A percentile compares a stretch with the other conserved stretches of the same genome.
These are phyloP conservation scores for Amaranthus palmeri DNA, from an alignment of 148 eudicot species.

Conservation along the genomic window DNA sequence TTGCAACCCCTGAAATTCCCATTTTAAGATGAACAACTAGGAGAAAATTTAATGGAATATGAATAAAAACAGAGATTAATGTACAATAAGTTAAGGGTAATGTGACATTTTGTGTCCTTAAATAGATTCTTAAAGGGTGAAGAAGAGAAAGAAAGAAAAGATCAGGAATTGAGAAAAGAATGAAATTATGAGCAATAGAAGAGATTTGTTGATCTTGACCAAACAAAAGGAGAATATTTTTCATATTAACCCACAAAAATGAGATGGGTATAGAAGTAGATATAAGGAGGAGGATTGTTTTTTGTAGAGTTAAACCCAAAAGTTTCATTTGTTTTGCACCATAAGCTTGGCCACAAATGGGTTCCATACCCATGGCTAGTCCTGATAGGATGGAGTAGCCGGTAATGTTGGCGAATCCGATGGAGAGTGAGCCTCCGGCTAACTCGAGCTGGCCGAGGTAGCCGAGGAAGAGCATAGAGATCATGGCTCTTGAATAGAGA, in stretches of 20 bases:
- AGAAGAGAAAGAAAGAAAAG: constrained; percentile 69
- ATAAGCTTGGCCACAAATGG: constrained; percentile 90
- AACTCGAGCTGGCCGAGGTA: constrained; percentile 82
- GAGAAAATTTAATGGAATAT: constrained; percentile 61
- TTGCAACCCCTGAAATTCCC: constrained; percentile 69
- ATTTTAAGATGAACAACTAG: constrained; percentile 50
- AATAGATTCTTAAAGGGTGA: constrained; percentile 70
- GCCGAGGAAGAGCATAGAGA: constrained; percentile 95
- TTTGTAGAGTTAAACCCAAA: constrained; percentile 70
- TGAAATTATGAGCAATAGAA: constrained; percentile 54
- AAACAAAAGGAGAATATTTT: constrained; percentile 52
- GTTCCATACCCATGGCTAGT: constrained; percentile 98
- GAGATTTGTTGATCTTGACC: constrained; percentile 80
- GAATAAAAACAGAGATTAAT: constrained; percentile 48
- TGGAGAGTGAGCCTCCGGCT: constrained; percentile 84
- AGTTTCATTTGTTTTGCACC: constrained; percentile 84
- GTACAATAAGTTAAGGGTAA: constrained; percentile 72
- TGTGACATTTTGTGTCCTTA: constrained; percentile 71
- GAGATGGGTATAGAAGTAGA: constrained; percentile 68
- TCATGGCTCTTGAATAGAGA: constrained; percentile 81
- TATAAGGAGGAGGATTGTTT: constrained; percentile 74
- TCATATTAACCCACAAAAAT: constrained; percentile 81
- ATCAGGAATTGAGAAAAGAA: constrained; percentile 71
- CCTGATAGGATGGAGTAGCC: constrained; percentile 93
- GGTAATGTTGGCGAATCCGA: constrained; percentile 92